Conservation (phyloP, 257 asterid species). For the Solanum lycopersicoides region DNA sequence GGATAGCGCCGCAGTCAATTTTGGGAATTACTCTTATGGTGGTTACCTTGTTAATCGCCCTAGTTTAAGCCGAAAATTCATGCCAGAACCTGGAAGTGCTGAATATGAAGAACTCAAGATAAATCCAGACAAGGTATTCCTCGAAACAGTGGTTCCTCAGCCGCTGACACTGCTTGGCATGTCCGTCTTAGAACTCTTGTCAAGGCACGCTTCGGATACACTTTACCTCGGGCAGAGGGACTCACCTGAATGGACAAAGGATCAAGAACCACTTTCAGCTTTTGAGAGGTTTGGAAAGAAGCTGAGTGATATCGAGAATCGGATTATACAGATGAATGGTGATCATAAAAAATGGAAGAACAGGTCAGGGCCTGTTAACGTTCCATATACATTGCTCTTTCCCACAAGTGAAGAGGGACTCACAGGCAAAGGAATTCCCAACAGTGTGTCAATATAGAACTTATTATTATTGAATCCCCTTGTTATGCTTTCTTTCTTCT, state of each 20-base stretch:
- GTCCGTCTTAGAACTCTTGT: conserved; percentile 48
- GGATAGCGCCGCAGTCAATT: conserved; percentile 74
- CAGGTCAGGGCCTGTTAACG: conserved; percentile 51
- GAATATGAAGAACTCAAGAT: conserved; percentile 50
- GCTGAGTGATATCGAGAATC: conserved; percentile 33
- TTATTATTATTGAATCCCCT: neutral
- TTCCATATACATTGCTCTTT: conserved; percentile 60
- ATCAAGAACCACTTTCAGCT: conserved; percentile 36
- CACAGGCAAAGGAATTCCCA: conserved; percentile 70
- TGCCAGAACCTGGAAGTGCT: conserved; percentile 45
- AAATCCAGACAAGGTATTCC: conserved; percentile 47
- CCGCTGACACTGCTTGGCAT: conserved; percentile 45
- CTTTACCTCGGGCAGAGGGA: conserved; percentile 60
- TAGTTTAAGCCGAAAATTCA: conserved; percentile 44
- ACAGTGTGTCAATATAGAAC: conserved; percentile 47
- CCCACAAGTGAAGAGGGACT: conserved; percentile 51
- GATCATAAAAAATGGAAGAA: conserved; percentile 27
- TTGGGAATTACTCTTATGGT: conserved; percentile 61
- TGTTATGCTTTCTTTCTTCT: neutral
- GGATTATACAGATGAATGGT: conserved; percentile 30
- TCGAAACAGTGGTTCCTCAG: conserved; percentile 46
- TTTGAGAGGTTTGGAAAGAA: conserved; percentile 45
- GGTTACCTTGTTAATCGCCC: conserved; percentile 73
- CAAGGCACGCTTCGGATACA: conserved; percentile 66
- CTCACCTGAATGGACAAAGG: conserved; percentile 52